Base-by-base conservation (phyloP, 2,329 filamentous ascomycete genomes). In the Aureobasidium vineae region DNA sequence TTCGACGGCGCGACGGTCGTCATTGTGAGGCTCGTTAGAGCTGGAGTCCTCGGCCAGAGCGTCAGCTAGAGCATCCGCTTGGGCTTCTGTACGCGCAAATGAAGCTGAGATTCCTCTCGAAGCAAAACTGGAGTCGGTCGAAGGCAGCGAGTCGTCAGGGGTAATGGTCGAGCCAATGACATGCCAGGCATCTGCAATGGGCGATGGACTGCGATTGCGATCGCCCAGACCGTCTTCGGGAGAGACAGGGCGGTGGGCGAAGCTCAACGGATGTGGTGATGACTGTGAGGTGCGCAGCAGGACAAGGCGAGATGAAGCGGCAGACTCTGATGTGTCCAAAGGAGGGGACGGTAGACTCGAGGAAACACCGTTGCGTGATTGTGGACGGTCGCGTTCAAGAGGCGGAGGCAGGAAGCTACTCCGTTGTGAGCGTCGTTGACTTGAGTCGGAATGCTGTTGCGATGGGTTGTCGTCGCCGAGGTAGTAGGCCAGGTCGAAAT, bases 91-190 rank as follows among this genome's bases (percentile, higher is more conserved):
- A 82, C 40, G 43, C 1, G 19, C 10, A 0, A 84, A 84, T 15
- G 81, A 81, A 31, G 41, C 21, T 45, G 82, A 81, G 4, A 83
- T 80, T n/a, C 80, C 80, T 1, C 83, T 83, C 11, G 90, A 93
- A 0, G 88, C 85, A 75, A 97, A 97, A 0, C 92, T 97, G 0
- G 92, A 93, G 36, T 90, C 87, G 1, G 87, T 85, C 71, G 90
- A 96, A 0, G 92, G 91, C 2, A 91, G 84, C 68, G 91, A 89
- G 19, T 89, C 87, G 75, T 97, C 92, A 0, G 91, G 91, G 0
- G 90, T 88, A 68, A 97, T 84, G 0, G 91, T 96, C 7, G 85
- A 88, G 66, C 92, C 81, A 63, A 97, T 86, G 3, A 88, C 91
- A 68, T 94, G 89, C 93, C 93, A 97, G 59, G 84, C 82, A 68